These are phyloP conservation scores for Yamadazyma sp. DNA, from an alignment of 1,139 yeast genomes.

Conservation along the genomic window DNA sequence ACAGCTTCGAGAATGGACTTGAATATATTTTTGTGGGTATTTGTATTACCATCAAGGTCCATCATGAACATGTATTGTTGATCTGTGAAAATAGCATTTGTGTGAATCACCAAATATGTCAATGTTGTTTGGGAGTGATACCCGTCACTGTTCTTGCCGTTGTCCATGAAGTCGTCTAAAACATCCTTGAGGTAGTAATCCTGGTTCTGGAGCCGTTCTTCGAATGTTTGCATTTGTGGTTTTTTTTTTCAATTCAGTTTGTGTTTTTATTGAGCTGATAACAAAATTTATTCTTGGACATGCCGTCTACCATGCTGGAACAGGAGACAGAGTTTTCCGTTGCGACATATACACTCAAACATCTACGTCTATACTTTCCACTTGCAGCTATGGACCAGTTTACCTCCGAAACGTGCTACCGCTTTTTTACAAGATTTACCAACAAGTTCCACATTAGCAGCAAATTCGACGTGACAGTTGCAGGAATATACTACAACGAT, in stretches of 20 bases:
- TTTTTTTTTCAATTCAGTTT: neutral
- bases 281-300: neutral
- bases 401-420: neutral
- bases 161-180: constrained; percentile 6
- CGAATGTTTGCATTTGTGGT: constrained; percentile 6
- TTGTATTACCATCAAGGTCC: constrained; percentile 4
- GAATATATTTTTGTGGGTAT: constrained; percentile 3
- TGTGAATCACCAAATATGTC: constrained; percentile 12
- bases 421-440: neutral
- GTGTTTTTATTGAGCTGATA: neutral
- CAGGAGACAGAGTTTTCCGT: too few species aligned
- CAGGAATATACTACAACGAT: neutral
- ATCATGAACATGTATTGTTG: constrained; percentile 12
- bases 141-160: constrained; percentile 2
- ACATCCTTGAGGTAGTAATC: constrained; percentile 9
- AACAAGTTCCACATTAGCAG: neutral
- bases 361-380: constrained; percentile 1
- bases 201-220: constrained; percentile 2
- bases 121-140: constrained; percentile 10
- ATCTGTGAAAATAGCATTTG: constrained; percentile 10
- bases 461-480: neutral
- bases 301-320: too few species aligned
- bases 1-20: constrained; percentile 5
- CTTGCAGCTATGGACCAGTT: constrained; percentile 2
- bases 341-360: too few species aligned